A percentile compares a stretch with the other conserved stretches of the same genome.
Evolutionary conservation across 2,329 filamentous ascomycete species (phyloP).

Genomic region (Exophiala bonariae): DNA sequence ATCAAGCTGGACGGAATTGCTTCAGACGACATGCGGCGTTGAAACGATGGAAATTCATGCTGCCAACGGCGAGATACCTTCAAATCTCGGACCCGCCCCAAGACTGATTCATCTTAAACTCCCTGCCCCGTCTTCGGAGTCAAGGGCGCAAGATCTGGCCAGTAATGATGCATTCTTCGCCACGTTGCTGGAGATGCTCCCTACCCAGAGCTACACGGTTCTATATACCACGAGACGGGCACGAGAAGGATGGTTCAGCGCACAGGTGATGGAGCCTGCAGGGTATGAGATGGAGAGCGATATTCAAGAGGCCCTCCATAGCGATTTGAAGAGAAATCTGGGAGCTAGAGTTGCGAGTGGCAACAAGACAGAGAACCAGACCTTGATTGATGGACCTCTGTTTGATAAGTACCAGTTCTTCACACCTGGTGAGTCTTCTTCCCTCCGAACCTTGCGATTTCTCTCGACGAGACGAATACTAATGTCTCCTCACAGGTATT

Average conservation of each 20-base stretch:
- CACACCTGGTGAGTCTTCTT: constrained; percentile 67
- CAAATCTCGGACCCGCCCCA: constrained; percentile 14
- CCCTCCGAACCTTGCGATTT: too few species aligned
- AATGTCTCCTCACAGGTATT: constrained; percentile 58
- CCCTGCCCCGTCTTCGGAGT: constrained; percentile 32
- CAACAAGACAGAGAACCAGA: constrained; percentile 31
- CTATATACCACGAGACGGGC: constrained; percentile 69
- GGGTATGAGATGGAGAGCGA: constrained; percentile 66
- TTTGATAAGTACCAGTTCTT: constrained; percentile 97
- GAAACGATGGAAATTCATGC: constrained; percentile 44
- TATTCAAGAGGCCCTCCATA: constrained; percentile 63
- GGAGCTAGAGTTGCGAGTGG: constrained; percentile 30
- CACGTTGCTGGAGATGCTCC: constrained; percentile 48
- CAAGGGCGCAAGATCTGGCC: constrained; percentile 13
- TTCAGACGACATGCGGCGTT: constrained; percentile 51
- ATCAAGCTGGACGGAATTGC: constrained; percentile 39
- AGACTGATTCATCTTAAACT: constrained; percentile 49
- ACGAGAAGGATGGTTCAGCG: constrained; percentile 29
- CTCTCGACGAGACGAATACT: background rate
- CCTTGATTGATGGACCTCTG: constrained; percentile 46
- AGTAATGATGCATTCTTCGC: constrained; percentile 46
- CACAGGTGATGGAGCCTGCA: constrained; percentile 29
- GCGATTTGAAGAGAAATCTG: constrained; percentile 71
- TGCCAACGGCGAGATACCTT: constrained; percentile 30
- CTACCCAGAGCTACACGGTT: constrained; percentile 66